Evolutionary conservation across 2,329 filamentous ascomycete genomes (phyloP), one percentile per base, ranked within the genome.

Genomic region (Aspergillus sp.): DNA sequence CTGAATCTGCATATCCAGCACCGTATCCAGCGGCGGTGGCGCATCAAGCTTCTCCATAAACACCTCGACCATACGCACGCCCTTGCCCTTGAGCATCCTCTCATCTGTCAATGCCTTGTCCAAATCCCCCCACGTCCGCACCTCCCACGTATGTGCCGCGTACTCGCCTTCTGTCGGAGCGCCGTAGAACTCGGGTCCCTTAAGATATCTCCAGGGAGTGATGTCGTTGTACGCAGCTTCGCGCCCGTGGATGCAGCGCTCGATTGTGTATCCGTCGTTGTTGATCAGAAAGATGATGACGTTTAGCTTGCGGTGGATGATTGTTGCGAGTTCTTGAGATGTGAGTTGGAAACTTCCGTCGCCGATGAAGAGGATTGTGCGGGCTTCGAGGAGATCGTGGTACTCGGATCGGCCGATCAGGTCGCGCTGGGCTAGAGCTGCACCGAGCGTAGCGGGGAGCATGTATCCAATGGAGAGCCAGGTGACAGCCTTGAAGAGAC

Each of bases 281-380:
- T 87, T 87, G 66, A 87, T 81, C 8, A 87, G 69, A 62, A 88
- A 80, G 22, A 79, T 72, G 7, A 80, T 76, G 3, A 83, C 79
- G 43, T 84, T 77, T 23, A 86, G 76, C 3, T 80, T 77, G 58
- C 84, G 78, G 17, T 78, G 78, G 66, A 90, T 85, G 67, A 90
- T 89, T 2, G 86, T 88, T 11, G 84, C 83, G 3, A 91, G 76
- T 65, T 89, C 87, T 70, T 91, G 88, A 0, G 83, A 86, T 0
- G 87, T 90, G 76, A 90, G 84, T 65, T 89, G 84, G 61, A 90
- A 82, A 64, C 85, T 87, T 3, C 87, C 88, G 56, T 89, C 87
- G 5, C 87, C 87, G 38, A 87, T 87, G 63, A 87, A 80, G 1
- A 89, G 74, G 9, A 88, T 79, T 0, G 85, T 84, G 57, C 84